Evolutionary conservation across 495 filamentous ascomycete genomes (phyloP), one percentile per base, ranked within the genome.

Genomic region (Aspergillus bridgeri): DNA sequence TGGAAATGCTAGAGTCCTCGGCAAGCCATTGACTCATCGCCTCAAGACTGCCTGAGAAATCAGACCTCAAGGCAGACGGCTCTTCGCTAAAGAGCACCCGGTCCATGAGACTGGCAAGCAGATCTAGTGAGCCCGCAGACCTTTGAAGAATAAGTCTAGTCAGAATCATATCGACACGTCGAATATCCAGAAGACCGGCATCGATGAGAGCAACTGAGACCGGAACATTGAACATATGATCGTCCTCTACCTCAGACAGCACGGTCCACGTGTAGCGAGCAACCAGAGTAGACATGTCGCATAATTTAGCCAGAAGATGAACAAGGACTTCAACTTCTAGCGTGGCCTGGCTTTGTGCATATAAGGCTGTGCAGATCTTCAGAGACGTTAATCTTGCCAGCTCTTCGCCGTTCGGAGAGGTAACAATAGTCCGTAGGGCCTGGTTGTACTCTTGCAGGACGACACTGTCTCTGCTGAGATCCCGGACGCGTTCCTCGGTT

Each of bases 271-370:
- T 83, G 33, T 90, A 85, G n/a, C 87, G 82, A n/a, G 84, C 83
- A 47, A 91, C 89, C 25, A 83, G 79, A 5, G 83, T 81, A 29
- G 88, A 89, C 65, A 92, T 82, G 60, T 90, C 84, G 68, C 89
- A 91, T n/a, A 96, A 72, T 55, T 86, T 86, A 54, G 87, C 81
- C 17, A 99, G 81, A 8, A 98, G 76, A 53, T 91, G 83, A 0
- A 92, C 90, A 15, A 97, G 79, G 45, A 90, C 83, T 67, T 98
- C 92, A 42, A 96, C 78, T 57, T 92, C 86, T 27, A 96, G 71
- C 13, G 80, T 79, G 38, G 78, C 80, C 48, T 79, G 73, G 1
- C 71, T 72, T 48, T 88, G 82, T 42, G 76, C 71, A 62, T 85
- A 94, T 4, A 98, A 78, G 17, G 80, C 77, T 9, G 81, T 80